A percentile compares a stretch with the other conserved stretches of the same genome.
Evolutionary conservation across 106 monocot genomes (phyloP).

Genomic region (Allium fistulosum): DNA sequence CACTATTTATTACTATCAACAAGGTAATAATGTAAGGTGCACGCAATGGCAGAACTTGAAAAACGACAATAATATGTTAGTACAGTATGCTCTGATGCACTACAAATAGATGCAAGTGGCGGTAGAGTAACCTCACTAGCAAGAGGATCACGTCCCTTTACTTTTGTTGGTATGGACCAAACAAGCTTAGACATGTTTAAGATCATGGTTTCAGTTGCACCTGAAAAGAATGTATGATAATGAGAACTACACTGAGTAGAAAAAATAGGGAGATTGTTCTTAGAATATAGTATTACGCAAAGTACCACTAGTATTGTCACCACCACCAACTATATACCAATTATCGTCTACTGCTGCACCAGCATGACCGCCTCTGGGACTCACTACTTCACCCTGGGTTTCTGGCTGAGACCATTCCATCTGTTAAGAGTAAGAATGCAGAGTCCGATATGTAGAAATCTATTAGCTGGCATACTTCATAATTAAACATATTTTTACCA

Average conservation of each 20-base stretch:
- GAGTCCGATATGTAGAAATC: too few relatives aligned
- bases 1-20: too few relatives aligned
- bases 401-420: conserved; percentile 91
- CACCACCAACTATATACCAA: conserved; percentile 94
- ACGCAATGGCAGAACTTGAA: not conserved
- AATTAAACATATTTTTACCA: too few relatives aligned
- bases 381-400: conserved; percentile 48
- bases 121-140: conserved; percentile 72
- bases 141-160: conserved; percentile 61
- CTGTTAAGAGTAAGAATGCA: conserved; percentile 20
- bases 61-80: not conserved
- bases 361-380: conserved; percentile 86
- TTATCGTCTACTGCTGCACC: conserved; percentile 41
- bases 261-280: not conserved
- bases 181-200: conserved; percentile 83
- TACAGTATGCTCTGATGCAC: not conserved
- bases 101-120: not conserved
- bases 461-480: too few relatives aligned
- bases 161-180: conserved; percentile 52
- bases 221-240: conserved; percentile 17
- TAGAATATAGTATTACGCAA: conserved; percentile 24
- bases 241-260: too few relatives aligned
- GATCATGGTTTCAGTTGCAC: conserved; percentile 64
- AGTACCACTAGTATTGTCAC: conserved; percentile 80
- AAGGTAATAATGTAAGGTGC: too few relatives aligned